These are phyloP conservation scores for Sporisorium scitamineum DNA, from an alignment of 1,284 basidiomycete genomes.

Conservation along the genomic window DNA sequence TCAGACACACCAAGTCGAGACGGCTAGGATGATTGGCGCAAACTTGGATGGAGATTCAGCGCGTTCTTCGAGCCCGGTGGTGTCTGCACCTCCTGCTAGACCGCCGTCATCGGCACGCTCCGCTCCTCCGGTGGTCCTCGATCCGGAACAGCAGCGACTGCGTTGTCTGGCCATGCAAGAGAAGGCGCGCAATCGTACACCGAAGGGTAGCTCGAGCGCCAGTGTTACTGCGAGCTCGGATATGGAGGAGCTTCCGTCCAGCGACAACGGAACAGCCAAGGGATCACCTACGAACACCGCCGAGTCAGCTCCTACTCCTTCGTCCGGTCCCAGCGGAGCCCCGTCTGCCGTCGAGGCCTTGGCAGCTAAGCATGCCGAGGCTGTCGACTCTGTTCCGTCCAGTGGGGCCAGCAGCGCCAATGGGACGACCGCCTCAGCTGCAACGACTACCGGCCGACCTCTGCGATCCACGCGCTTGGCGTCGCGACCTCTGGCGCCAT, in stretches of 20 bases:
- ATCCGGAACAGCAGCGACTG: constrained; percentile 42
- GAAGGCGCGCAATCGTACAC: constrained; percentile 32
- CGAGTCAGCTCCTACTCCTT: constrained; percentile 1
- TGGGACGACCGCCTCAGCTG: not conserved
- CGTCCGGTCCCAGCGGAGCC: not conserved
- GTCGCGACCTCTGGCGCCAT: constrained; percentile 28
- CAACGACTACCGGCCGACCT: constrained; percentile 26
- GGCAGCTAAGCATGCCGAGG: constrained; percentile 12
- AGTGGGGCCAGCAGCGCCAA: not conserved
- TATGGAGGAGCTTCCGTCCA: constrained; percentile 16
- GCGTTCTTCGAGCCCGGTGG: constrained; percentile 31
- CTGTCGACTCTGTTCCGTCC: not conserved
- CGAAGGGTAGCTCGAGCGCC: constrained; percentile 15
- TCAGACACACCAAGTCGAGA: constrained; percentile 4
- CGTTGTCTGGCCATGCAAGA: constrained; percentile 53
- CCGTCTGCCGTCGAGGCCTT: constrained; percentile 8
- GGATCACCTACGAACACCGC: constrained; percentile 4
- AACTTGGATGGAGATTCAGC: constrained; percentile 3
- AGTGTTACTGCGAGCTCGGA: constrained; percentile 24
- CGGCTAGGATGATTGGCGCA: not conserved
- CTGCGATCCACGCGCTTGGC: constrained; percentile 30
- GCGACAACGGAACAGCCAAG: constrained; percentile 3
- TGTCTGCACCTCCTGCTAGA: constrained; percentile 3
- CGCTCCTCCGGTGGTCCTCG: constrained; percentile 23
- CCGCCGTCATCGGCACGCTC: constrained; percentile 20